Base-by-base conservation (phyloP, 1,284 basidiomycete genomes). In the Entoloma clypeatum region DNA sequence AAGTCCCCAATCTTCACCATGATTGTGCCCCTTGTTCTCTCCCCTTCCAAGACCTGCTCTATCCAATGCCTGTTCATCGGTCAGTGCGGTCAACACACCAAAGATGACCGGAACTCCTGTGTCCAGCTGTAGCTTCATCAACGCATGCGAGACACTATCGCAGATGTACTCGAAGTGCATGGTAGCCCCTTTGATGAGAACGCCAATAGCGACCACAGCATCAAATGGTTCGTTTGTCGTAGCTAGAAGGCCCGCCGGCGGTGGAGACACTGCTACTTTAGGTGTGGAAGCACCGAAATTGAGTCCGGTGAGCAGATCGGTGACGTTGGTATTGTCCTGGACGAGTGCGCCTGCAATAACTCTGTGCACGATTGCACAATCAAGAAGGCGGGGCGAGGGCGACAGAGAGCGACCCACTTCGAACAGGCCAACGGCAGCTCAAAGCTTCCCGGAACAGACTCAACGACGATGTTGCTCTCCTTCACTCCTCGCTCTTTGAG, bases 101-200 rank as follows among this genome's bases (percentile, higher is more conserved):
- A 98, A 95, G 50, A 99, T 87, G 56, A 99, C 91, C 0, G 95
- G 95, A n/a, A 89, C 79, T 14, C 91, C 90, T 2, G 86, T 85
- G 63, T 99, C 94, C 53, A 98, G 71, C 60, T 94, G 92, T 18
- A 97, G 79, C 50, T 81, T 79, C 95, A 98, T 99, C 53, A 99
- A 73, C 26, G 86, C 93, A 56, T 95, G 86, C 31, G 90, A 85
- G 45, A 96, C 91, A 43, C 83, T 79, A 54, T 98, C 93, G 60
- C 81, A 91, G 63, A 99, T 99, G 73, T 99, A 99, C 65, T 97
- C 93, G 62, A 96, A 97, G 69, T 97, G 93, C 91, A 95, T 95
- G 10, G 93, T 96, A 3, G 81, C 76, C 43, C 93, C 95, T 67
- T 99, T 99, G 77, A 99, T 97, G 60, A 99, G 82, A 32, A 94